Evolutionary conservation across 257 asterid species (phyloP).

Genomic region (Euphrasia confusa): DNA sequence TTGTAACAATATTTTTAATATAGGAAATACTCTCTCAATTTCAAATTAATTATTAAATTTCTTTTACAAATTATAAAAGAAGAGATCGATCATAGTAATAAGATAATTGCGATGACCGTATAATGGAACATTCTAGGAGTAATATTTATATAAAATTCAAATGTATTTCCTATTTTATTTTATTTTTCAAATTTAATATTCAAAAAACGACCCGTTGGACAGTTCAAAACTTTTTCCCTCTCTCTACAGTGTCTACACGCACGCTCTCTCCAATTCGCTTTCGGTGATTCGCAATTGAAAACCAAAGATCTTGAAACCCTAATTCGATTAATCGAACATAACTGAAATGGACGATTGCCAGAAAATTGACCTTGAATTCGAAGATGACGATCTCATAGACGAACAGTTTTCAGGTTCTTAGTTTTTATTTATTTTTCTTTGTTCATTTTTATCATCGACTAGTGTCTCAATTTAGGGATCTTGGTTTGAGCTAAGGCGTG

Average conservation of each 20-base stretch:
- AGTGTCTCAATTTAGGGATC: slow-evolving; percentile 1
- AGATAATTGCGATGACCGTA: too few relatives aligned
- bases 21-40: too few relatives aligned
- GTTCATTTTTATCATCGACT: neutral
- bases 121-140: too few relatives aligned
- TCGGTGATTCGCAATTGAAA: neutral
- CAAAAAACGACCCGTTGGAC: slow-evolving; percentile 28
- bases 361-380: slow-evolving; percentile 39
- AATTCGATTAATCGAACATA: neutral
- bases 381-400: slow-evolving; percentile 37
- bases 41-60: too few relatives aligned
- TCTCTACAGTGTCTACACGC: slow-evolving; percentile 5
- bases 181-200: neutral
- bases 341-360: slow-evolving; percentile 32
- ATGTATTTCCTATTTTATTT: too few relatives aligned
- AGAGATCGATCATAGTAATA: too few relatives aligned
- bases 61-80: too few relatives aligned
- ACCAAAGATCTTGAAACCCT: slow-evolving; percentile 16
- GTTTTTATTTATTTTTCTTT: neutral
- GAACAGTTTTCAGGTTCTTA: slow-evolving; percentile 43
- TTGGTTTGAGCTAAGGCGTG: slow-evolving; percentile 21
- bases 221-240: slow-evolving; percentile 30
- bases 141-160: too few relatives aligned
- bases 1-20: too few relatives aligned
- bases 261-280: neutral